Conservation (phyloP, 768 basidiomycete genomes). For the Trametes elegans region DNA sequence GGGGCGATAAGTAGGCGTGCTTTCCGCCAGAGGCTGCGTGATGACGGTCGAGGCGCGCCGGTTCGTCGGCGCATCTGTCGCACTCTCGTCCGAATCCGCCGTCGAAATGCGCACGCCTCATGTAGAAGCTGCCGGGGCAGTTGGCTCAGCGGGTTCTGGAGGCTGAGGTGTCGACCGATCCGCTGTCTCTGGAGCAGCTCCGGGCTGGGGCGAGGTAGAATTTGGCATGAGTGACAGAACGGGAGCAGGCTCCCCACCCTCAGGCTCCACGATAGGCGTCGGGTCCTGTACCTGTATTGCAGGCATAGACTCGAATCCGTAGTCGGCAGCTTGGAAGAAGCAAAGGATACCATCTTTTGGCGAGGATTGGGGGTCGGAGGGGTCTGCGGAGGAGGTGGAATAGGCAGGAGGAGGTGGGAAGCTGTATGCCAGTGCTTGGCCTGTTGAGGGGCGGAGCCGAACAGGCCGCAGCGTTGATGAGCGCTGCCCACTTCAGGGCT, state of each 20-base stretch:
- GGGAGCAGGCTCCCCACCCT: constrained; percentile 33
- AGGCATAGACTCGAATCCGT: no score
- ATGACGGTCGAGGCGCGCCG: constrained; percentile 55
- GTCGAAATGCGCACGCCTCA: constrained; percentile 1
- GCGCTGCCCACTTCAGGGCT: no score
- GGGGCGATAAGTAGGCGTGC: constrained; percentile 59
- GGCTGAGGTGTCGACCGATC: constrained; percentile 1
- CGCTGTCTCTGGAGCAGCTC: neutral
- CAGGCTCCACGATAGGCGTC: constrained; percentile 28
- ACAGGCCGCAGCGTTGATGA: constrained; percentile 24
- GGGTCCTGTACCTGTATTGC: no score
- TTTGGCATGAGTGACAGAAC: constrained; percentile 30
- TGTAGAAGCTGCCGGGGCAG: neutral
- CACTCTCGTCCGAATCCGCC: constrained; percentile 10
- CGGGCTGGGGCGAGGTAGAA: constrained; percentile 19
- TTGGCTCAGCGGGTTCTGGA: neutral
- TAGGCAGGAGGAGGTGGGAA: constrained; percentile 14
- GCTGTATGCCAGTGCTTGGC: constrained; percentile 4
- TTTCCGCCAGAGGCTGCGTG: constrained; percentile 57
- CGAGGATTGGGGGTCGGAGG: constrained; percentile 16
- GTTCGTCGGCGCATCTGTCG: constrained; percentile 24
- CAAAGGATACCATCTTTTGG: constrained; percentile 12
- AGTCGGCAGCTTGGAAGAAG: neutral
- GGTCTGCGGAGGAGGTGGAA: constrained; percentile 15
- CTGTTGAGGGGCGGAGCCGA: constrained; percentile 11